Base-by-base conservation (phyloP, 352 stramenopile genomes). In the Phytophthora agathidicida region DNA sequence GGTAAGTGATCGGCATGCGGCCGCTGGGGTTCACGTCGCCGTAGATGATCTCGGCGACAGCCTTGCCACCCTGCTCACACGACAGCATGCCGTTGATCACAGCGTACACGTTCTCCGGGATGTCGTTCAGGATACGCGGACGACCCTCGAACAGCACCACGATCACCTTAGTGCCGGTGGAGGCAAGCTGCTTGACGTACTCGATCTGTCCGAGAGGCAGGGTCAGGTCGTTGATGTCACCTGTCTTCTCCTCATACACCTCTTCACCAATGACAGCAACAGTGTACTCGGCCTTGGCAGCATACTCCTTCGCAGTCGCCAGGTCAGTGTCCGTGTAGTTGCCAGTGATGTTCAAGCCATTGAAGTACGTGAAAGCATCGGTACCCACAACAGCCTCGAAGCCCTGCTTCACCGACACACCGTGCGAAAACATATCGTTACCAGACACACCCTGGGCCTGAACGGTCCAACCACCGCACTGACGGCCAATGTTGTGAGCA, bases 31-130 rank as follows among this genome's bases (percentile, higher is more conserved):
- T 42, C 17, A 42, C 36, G 61, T 19, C 66, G 80, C 91, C 49
- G 91, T 81, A 84, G 14, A 94, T 38, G 41, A 94, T 76, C 46
- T 94, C 79, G 9, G 86, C 80, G 16, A 94, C 79, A 7, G 82
- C 84, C 48, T 86, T 65, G 2, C 86, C 86, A n/a, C 86, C 84
- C 7, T 68, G 50, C 20, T 87, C 76, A 5, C 84, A 77, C 2
- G 80, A 72, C 2, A 93, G 62, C 84, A 88, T 75, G 1, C 63
- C 83, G 38, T 89, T 50, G 14, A 95, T 53, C 4, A 94, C 71
- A 13, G 77, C 86, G 30, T 87, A 52, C 14, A 80, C 85, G 16
- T 56, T 42, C 3, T 71, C 62, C 1, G 69, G 41, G 11, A 85
- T 39, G 19, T 60, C 77, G 8, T 54, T 60, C 3, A 95, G 66